phyloP scores from a whole-genome alignment of 306 rosid genomes.

The Sesbania bispinosa region DNA sequence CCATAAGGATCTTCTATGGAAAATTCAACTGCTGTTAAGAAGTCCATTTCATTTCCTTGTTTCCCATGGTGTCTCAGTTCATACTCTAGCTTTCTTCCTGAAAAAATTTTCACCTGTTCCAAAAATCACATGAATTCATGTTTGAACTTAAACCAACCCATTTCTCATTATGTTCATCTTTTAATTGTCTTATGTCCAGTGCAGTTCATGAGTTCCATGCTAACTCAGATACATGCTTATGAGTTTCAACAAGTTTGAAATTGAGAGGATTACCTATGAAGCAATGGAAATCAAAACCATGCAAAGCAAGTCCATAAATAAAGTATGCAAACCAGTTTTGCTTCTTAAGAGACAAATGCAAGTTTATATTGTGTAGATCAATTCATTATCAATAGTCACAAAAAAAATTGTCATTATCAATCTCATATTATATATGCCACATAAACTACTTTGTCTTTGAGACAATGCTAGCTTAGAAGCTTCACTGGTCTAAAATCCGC shows the following conservation, averaged over 20 bases:
- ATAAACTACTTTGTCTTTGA: no score
- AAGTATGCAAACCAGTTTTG: background rate
- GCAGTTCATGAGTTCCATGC: constrained; percentile 10
- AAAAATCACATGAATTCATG: constrained; percentile 19
- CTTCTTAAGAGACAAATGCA: background rate
- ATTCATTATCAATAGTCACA: background rate
- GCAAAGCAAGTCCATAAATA: background rate
- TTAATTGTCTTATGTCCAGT: background rate
- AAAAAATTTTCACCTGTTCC: constrained; percentile 63
- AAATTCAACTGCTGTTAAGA: constrained; percentile 79
- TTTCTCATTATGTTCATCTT: background rate
- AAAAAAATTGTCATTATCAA: no score
- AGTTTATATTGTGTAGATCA: background rate
- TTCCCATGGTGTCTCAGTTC: constrained; percentile 49
- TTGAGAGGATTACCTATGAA: background rate
- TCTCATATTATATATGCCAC: background rate
- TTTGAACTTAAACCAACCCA: constrained; percentile 2
- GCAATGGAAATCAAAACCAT: background rate
- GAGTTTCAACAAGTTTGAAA: background rate
- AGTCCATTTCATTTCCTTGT: constrained; percentile 53
- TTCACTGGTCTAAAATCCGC: background rate
- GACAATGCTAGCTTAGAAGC: no score
- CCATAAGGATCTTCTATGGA: constrained; percentile 79
- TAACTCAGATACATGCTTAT: background rate
- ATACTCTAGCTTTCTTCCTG: constrained; percentile 80